Conservation (phyloP, 495 filamentous ascomycete species). For the Physcia stellaris region DNA sequence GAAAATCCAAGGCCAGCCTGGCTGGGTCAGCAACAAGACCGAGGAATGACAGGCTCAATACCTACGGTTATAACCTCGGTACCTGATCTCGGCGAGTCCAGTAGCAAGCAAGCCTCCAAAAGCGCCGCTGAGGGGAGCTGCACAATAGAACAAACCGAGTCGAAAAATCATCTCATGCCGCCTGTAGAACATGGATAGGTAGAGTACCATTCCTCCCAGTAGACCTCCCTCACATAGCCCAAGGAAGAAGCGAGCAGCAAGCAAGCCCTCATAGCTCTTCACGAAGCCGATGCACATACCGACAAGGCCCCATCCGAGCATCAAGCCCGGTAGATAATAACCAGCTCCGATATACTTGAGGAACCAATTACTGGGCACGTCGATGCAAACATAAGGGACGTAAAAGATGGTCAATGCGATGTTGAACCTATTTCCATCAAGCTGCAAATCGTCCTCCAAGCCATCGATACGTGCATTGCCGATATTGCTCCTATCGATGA, state of each 20-base stretch:
- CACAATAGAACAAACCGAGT: constrained; percentile 47
- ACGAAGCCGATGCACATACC: constrained; percentile 38
- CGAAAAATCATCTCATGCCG: constrained; percentile 28
- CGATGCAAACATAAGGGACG: constrained; percentile 35
- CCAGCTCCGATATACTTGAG: constrained; percentile 26
- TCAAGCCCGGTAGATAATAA: constrained; percentile 4
- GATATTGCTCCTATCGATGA: constrained; percentile 40
- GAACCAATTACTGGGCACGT: constrained; percentile 31
- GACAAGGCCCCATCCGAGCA: constrained; percentile 34
- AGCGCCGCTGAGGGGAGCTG: constrained; percentile 46
- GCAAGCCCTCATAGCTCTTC: constrained; percentile 26
- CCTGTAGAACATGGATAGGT: constrained; percentile 35
- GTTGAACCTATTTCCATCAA: constrained; percentile 29
- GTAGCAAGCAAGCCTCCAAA: constrained; percentile 51
- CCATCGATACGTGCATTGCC: constrained; percentile 35
- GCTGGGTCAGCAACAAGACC: neutral
- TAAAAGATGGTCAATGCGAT: constrained; percentile 35
- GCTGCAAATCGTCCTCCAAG: constrained; percentile 25
- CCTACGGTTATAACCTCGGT: constrained; percentile 24
- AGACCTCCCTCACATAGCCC: constrained; percentile 34
- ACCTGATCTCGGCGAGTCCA: constrained; percentile 27
- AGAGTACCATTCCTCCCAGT: constrained; percentile 39
- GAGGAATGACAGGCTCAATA: neutral
- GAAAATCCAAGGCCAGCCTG: constrained; percentile 31
- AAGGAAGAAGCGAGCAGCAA: constrained; percentile 27